Evolutionary conservation across 352 stramenopile species (phyloP).

Genomic region (Lagenidium giganteum): DNA sequence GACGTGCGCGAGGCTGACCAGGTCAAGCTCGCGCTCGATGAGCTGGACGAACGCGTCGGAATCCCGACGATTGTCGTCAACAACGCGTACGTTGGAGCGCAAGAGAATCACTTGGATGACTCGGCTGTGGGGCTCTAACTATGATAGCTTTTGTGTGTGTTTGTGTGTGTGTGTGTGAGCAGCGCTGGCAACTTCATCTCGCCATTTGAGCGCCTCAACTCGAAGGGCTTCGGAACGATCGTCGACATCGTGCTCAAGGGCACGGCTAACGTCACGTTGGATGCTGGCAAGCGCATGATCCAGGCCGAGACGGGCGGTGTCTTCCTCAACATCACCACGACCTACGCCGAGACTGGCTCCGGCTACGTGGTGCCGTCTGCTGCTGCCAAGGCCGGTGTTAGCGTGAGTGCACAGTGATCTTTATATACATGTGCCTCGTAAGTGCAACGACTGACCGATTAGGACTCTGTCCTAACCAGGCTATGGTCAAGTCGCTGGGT

Average conservation of each 20-base stretch:
- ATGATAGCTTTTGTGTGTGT: slow-evolving; percentile 15
- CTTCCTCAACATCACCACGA: slow-evolving; percentile 97
- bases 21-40: slow-evolving; percentile 81
- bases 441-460: slow-evolving; percentile 1
- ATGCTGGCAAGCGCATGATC: slow-evolving; percentile 79
- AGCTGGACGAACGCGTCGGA: slow-evolving; percentile 57
- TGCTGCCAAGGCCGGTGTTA: slow-evolving; percentile 94
- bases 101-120: too few relatives aligned
- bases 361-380: slow-evolving; percentile 94
- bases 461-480: slow-evolving; percentile 40
- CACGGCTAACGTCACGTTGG: slow-evolving; percentile 78
- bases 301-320: slow-evolving; percentile 65
- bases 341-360: slow-evolving; percentile 91
- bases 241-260: slow-evolving; percentile 94
- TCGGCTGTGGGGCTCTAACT: slow-evolving; percentile 10
- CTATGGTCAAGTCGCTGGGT: slow-evolving; percentile 92
- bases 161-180: slow-evolving; percentile 21
- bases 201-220: slow-evolving; percentile 85
- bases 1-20: slow-evolving; percentile 89
- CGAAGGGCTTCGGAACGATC: slow-evolving; percentile 95
- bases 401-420: slow-evolving; percentile 23
- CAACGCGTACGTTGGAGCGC: slow-evolving; percentile 49
- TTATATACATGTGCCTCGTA: slow-evolving; percentile 8
- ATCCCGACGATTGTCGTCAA: slow-evolving; percentile 77
- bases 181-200: slow-evolving; percentile 96